Evolutionary conservation across 2,329 filamentous ascomycete genomes (phyloP).

Genomic region (Coniochaeta prunicola): DNA sequence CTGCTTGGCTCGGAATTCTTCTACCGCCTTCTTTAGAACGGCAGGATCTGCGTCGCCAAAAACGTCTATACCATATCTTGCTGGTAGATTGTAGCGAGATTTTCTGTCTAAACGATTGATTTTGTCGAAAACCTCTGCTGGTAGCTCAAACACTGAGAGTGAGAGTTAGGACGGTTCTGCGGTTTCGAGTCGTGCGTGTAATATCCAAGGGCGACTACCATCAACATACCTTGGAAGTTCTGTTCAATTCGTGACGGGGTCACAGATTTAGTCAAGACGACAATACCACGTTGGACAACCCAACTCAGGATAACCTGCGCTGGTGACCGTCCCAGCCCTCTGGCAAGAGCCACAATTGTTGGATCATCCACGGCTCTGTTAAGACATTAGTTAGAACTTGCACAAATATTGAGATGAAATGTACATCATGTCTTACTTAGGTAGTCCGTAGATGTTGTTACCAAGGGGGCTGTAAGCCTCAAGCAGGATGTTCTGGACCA

Average conservation of each 20-base stretch:
- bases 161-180: not conserved
- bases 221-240: constrained; percentile 47
- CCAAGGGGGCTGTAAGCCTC: constrained; percentile 71
- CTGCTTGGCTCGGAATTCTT: constrained; percentile 10
- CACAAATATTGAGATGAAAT: not conserved
- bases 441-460: constrained; percentile 61
- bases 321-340: constrained; percentile 58
- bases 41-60: constrained; percentile 10
- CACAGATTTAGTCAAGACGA: constrained; percentile 80
- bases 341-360: constrained; percentile 55
- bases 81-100: not conserved
- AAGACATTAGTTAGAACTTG: too few species aligned
- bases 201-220: too few species aligned
- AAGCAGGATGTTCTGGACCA: constrained; percentile 53
- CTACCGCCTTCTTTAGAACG: constrained; percentile 7
- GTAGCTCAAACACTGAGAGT: constrained; percentile 7
- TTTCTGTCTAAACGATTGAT: constrained; percentile 8
- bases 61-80: constrained; percentile 7
- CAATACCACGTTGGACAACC: constrained; percentile 74
- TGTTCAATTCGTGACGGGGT: constrained; percentile 64
- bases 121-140: constrained; percentile 5
- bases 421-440: constrained; percentile 44
- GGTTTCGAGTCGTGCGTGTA: too few species aligned
- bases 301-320: constrained; percentile 75
- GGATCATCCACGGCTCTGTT: constrained; percentile 39